Base-by-base conservation (phyloP, 768 basidiomycete species). In the Thelephora ganbajun region DNA sequence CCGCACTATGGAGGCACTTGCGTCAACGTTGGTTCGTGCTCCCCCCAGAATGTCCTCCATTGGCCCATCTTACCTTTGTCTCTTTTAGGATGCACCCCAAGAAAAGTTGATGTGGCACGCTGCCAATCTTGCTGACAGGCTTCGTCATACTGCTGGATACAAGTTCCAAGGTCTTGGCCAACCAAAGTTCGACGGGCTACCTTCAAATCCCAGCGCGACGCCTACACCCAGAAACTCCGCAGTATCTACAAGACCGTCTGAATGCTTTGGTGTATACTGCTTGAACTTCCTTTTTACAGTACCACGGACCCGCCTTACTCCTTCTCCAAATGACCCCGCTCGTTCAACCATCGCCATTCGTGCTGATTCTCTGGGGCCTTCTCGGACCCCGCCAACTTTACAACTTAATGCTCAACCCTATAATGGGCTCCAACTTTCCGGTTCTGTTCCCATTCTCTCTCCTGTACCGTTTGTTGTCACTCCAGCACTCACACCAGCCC, bases 41-140 rank as follows among this genome's bases (percentile, higher is more conserved):
- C 39, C 37, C 9, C 13, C 36, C 11, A 14, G 19, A 11, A 33
- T 4, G 19, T 44, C 26, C 23, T 47, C 48, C 49, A 23, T 6
- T 13, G 54, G 2, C 11, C 35, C 33, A 18, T 46, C 41, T 20
- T 35, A 39, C 36, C 16, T 46, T 43, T 39, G 23, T 12, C 30
- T 14, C 5, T 30, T 50, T 6, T 53, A 87, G 90, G 91, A 57
- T 97, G 94, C 67, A 91, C 98, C 5, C 96, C 96, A 13, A 99
- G 11, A 99, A 69, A 99, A 96, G 89, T 80, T 99, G 48, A 98
- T 98, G 94, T 99, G 94, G 94, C 84, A 92, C 53, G 89, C 90
- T 35, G 86, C 88, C 22, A 88, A 93, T 65, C 67, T 90, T 48
- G 80, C 83, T 26, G 93, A 98, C 58, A 87, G 83, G 62, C 65